These are phyloP conservation scores for Tolypocladium endophyticum DNA, from an alignment of 2,329 filamentous ascomycete genomes.

Conservation along the genomic window DNA sequence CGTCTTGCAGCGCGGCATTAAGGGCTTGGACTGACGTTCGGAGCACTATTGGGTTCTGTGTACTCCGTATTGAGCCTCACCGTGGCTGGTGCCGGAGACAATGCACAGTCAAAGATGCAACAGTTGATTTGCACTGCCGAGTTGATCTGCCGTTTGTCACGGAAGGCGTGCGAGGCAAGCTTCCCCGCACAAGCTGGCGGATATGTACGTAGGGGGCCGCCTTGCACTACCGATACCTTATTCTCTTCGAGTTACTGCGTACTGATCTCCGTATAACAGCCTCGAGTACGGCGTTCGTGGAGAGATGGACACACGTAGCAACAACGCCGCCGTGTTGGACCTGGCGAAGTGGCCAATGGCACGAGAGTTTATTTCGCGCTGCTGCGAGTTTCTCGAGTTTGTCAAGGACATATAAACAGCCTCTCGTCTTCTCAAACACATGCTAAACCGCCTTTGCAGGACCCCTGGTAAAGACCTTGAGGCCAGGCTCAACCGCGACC, in stretches of 20 bases:
- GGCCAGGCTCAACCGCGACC: conserved; percentile 27
- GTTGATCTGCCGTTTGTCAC: background rate
- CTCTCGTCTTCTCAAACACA: background rate
- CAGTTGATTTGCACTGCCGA: background rate
- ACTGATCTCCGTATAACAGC: too few species aligned
- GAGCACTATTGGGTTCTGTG: background rate
- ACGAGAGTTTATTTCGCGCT: conserved; percentile 14
- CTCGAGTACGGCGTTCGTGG: background rate
- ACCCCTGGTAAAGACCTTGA: conserved; percentile 36
- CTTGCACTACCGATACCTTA: background rate
- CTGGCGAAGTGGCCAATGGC: conserved; percentile 15
- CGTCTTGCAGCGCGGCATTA: background rate
- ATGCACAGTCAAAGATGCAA: background rate
- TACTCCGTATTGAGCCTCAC: too few species aligned
- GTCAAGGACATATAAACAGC: conserved; percentile 19
- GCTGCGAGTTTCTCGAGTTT: conserved; percentile 18
- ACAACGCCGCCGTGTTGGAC: conserved; percentile 1
- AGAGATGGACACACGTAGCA: background rate
- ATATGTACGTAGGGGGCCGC: background rate
- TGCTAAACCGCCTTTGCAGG: conserved; percentile 11
- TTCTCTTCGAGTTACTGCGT: background rate
- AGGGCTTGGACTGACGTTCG: background rate
- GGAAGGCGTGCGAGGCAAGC: background rate
- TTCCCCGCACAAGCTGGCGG: background rate
- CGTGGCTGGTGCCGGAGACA: background rate